Evolutionary conservation across 2,329 filamentous ascomycete genomes (phyloP), one percentile per base, ranked within the genome.

Genomic region (Plectosphaerella sp.): DNA sequence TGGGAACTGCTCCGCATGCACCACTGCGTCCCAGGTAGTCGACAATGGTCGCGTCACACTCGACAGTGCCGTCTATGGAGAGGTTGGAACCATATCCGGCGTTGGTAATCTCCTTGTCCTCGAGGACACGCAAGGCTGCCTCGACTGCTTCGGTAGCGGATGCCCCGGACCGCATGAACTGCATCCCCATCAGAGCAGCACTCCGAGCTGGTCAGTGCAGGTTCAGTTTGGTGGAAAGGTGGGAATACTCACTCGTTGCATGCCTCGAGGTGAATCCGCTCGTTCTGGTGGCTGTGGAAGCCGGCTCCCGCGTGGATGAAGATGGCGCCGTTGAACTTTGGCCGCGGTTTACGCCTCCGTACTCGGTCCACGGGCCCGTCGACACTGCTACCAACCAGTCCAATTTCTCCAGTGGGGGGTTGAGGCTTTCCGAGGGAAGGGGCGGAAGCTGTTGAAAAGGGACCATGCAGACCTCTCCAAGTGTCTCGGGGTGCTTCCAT

Each of bases 241-340:
- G 22, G 35, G 5, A n/a, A 5, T 12, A 58, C 90, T 71, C 76
- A 97, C 93, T 93, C 87, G 63, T 88, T 87, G 69, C 94, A 97
- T 42, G 91, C 91, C 62, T 86, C 78, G 10, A 99, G 80, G 64
- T 99, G 94, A 37, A 89, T 78, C 52, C 79, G 76, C 67, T 99
- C 92, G 64, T 97, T 97, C 54, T 88, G 82, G 22, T 82, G 76
- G 64, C 91, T 97, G 68, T 99, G 94, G 62, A 90, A 99, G 4
- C 94, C 94, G 15, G 94, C 94, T 35, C 94, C 94, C 37, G 93
- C 94, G 69, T 99, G 94, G 45, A 99, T 87, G 68, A 96, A 97
- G 49, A 99, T 93, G 54, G 91, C 91, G 52, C 84, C 84, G 10
- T 84, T 56, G 43, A 59, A 63, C 49, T 68, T 70, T 36, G 62